Percentiles rank a stretch among this genome's conserved stretches.
phyloP scores from a whole-genome alignment of 2,329 filamentous ascomycete species.

The Clarireedia homoeocarpa region DNA sequence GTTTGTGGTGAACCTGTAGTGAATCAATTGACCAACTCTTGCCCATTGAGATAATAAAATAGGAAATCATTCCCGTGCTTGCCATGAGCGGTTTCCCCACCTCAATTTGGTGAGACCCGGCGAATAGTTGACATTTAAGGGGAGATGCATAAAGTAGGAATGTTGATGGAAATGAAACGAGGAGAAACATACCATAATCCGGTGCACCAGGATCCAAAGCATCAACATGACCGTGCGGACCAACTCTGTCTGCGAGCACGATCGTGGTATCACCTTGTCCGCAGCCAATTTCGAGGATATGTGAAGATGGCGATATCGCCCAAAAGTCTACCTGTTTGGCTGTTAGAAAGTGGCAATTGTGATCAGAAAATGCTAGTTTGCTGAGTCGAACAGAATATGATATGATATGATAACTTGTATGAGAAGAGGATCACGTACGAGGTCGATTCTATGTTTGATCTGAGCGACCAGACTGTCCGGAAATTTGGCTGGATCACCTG shows the following conservation, averaged over 20 bases:
- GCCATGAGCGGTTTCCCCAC: no score
- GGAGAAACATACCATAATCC: slow-evolving; percentile 35
- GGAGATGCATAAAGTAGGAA: no score
- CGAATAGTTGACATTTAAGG: no score
- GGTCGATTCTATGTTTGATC: slow-evolving; percentile 29
- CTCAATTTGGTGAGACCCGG: no score
- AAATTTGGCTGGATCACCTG: background rate
- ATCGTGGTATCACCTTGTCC: slow-evolving; percentile 51
- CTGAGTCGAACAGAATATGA: no score
- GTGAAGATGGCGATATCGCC: slow-evolving; percentile 33
- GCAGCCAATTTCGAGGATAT: slow-evolving; percentile 50
- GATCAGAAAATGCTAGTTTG: no score
- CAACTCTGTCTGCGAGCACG: slow-evolving; percentile 42
- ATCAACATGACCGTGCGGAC: slow-evolving; percentile 37
- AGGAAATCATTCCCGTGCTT: no score
- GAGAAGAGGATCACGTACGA: background rate
- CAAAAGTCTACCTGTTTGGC: slow-evolving; percentile 26
- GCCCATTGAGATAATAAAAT: background rate
- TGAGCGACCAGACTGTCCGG: slow-evolving; percentile 17
- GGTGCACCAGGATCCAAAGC: slow-evolving; percentile 45
- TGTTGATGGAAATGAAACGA: background rate
- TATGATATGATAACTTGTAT: no score
- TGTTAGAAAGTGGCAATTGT: no score
- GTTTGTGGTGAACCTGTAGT: slow-evolving; percentile 38
- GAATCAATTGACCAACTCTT: background rate